Base-by-base conservation (phyloP, 768 basidiomycete species). In the Dentipellis sp. region DNA sequence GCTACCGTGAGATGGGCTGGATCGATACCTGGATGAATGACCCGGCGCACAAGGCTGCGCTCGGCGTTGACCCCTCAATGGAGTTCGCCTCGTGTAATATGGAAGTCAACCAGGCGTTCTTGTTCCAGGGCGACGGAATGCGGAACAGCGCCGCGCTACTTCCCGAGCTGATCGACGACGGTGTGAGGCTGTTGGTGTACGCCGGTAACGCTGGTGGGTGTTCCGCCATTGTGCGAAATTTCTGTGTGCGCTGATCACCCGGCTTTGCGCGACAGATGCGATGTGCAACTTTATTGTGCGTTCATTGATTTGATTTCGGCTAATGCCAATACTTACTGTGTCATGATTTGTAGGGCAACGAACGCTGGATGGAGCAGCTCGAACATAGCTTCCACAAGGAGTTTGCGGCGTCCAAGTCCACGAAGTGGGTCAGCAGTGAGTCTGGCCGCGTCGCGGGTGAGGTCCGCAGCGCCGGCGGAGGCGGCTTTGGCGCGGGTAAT, bases 21-120 rank as follows among this genome's bases (percentile, higher is more conserved):
- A 83, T 97, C 65, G 94, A 97, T 62, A 79, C 75, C 0, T 97
- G 85, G 79, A 75, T 97, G 78, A 97, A 97, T 67, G 71, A 80
- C 52, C 78, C 84, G 4, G 77, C 78, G 56, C 74, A 84, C 68
- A 95, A 95, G 74, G 78, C 77, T n/a, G 80, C 82, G 8, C 78
- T 94, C 29, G 92, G 93, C 49, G 91, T 81, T 14, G 75, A 83
- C 61, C 77, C 80, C 1, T 68, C 75, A 3, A 68, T 71, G 50
- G 72, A 74, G 0, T 93, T 91, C 65, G 74, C 78, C 58, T 78
- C 78, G n/a, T 92, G 91, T 70, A 91, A 84, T 62, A 78, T 77
- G 78, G 73, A 86, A 51, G 81, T 97, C 54, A 93, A 94, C 72
- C 82, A 82, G 66, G 86, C 79, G 5, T 95, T 95, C 72, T 66